Percentiles rank a stretch among this genome's conserved stretches.
Evolutionary conservation across 2,329 filamentous ascomycete genomes (phyloP).

Genomic region (Fusarium multiceps): DNA sequence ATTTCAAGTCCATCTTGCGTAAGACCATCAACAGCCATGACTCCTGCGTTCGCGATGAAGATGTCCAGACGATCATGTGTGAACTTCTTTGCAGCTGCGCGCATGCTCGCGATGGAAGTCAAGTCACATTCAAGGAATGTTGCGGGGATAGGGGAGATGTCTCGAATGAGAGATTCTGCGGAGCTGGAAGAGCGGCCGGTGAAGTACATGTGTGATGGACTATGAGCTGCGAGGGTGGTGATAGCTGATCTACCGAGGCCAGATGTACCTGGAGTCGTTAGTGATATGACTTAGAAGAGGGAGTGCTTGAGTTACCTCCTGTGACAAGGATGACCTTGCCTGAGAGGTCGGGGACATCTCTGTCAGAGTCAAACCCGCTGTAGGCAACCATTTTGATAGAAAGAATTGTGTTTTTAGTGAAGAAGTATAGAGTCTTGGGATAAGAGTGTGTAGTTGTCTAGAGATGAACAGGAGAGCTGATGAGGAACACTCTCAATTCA

Average conservation of each 20-base stretch:
- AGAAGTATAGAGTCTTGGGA: neutral
- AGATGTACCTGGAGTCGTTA: constrained; percentile 49
- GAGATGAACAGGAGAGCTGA: neutral
- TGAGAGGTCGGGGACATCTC: constrained; percentile 57
- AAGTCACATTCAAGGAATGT: constrained; percentile 60
- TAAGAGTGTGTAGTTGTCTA: neutral
- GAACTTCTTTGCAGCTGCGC: constrained; percentile 56
- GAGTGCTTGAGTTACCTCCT: constrained; percentile 53
- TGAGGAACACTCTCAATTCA: neutral
- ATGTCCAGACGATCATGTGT: constrained; percentile 55
- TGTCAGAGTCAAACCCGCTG: constrained; percentile 51
- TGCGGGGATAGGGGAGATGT: constrained; percentile 43
- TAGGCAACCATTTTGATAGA: constrained; percentile 21
- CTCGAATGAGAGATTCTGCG: constrained; percentile 56
- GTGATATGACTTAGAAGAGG: neutral
- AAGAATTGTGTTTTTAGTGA: too few species aligned
- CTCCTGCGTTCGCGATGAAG: constrained; percentile 54
- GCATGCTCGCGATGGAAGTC: constrained; percentile 60
- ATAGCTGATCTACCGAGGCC: constrained; percentile 47
- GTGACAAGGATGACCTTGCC: constrained; percentile 64
- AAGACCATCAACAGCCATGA: constrained; percentile 47
- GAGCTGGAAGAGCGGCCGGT: constrained; percentile 60
- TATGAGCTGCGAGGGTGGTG: constrained; percentile 52
- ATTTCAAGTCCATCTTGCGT: constrained; percentile 51
- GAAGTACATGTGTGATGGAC: constrained; percentile 65